Base-by-base conservation (phyloP, 768 basidiomycete species). In the Candolleomyces aberdarensis region DNA sequence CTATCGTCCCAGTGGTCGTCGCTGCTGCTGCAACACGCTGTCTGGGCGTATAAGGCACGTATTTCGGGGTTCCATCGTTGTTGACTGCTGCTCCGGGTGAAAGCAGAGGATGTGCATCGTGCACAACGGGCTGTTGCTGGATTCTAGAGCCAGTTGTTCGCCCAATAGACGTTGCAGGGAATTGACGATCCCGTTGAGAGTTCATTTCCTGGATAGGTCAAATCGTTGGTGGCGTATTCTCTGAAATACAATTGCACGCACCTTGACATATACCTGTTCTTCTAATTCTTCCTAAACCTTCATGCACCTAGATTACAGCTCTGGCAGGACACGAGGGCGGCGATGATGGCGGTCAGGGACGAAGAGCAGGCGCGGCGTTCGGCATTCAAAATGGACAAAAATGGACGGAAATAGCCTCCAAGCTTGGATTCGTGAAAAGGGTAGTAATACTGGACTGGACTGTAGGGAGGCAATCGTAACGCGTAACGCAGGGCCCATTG, bases 41-140 rank as follows among this genome's bases (percentile, higher is more conserved):
- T 22, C 87, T 75, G 0, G 91, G 91, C 0, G 89, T 92, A 65
- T 93, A 92, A 1, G 90, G 86, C 1, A 88, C 83, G 74, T 92
- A 93, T 62, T 81, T 80, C 11, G 84, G 77, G 3, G 70, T 60
- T 9, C 63, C 66, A 40, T 63, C 65, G 13, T 63, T 69, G 57
- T 62, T 71, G 48, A 63, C 57, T 49, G 65, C 68, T 55, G 65
- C 72, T 64, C 57, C 76, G 32, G 63, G 80, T 3, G 83, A 85
- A 11, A 90, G 79, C 17, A 92, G 75, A 3, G 89, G 89, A 65
- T 91, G 91, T 0, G 87, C 82, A 51, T 91, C 89, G 55, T 81
- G 81, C 1, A 84, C 83, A 3, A 77, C 63, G 7, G 75, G 67
- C 53, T 74, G 79, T 22, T 56, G 54, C 40, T 75, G 76, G 39